phyloP scores from a whole-genome alignment of 148 eudicot species.

The Dianthus caryophyllus region DNA sequence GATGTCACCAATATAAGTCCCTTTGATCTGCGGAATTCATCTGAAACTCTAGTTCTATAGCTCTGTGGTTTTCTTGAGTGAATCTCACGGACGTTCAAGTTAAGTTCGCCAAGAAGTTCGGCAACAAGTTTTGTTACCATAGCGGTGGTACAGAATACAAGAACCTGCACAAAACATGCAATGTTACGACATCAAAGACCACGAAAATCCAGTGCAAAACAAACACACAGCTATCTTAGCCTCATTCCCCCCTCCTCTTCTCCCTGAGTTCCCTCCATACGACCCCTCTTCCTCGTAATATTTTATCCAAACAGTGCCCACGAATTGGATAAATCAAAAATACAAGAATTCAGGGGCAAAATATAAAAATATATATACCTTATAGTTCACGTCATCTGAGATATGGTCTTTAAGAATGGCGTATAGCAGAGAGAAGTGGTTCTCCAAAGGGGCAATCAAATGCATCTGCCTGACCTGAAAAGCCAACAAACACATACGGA shows the following conservation, averaged over 20 bases:
- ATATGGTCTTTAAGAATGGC: constrained; percentile 80
- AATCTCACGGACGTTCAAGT: constrained; percentile 92
- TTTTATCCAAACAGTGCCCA: not conserved
- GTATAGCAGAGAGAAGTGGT: constrained; percentile 70
- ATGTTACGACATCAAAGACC: not conserved
- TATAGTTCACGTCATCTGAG: constrained; percentile 80
- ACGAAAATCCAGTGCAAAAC: not conserved
- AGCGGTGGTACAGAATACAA: constrained; percentile 98
- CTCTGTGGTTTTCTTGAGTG: constrained; percentile 93
- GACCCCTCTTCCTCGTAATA: not conserved
- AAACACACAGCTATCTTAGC: not conserved
- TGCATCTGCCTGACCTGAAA: constrained; percentile 86
- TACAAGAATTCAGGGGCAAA: not conserved
- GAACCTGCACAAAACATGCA: constrained; percentile 48
- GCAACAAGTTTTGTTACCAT: constrained; percentile 96
- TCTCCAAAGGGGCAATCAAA: constrained; percentile 78
- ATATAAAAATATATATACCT: constrained; percentile 46
- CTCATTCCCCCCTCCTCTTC: not conserved
- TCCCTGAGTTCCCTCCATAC: no score
- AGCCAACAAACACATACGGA: constrained; percentile 1
- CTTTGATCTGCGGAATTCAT: constrained; percentile 86
- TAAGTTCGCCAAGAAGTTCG: constrained; percentile 78
- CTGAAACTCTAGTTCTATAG: constrained; percentile 82
- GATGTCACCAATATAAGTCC: constrained; percentile 95
- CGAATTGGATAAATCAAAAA: no score